These are phyloP conservation scores for Russula earlei DNA, from an alignment of 768 basidiomycete species.

Conservation along the genomic window DNA sequence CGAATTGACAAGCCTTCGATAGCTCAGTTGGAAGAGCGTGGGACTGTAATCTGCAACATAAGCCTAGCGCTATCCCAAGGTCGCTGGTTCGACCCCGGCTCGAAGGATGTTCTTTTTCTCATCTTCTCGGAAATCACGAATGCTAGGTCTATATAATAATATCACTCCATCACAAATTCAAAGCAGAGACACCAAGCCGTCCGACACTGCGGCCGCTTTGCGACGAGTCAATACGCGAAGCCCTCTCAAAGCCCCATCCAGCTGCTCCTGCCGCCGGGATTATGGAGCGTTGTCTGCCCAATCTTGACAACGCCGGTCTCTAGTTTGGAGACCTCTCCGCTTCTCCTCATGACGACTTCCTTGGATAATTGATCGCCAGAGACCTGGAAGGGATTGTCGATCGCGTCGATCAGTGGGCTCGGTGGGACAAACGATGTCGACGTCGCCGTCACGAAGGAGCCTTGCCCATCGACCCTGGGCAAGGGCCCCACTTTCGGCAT, in stretches of 20 bases:
- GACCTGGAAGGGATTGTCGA: conserved; percentile 33
- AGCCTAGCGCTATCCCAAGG: conserved; percentile 22
- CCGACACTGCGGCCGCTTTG: neutral
- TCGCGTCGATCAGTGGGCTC: conserved; percentile 67
- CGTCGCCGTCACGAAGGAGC: conserved; percentile 17
- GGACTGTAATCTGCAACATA: conserved; percentile 24
- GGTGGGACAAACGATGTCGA: conserved; percentile 29
- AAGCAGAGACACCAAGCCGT: no score
- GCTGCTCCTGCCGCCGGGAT: conserved; percentile 80
- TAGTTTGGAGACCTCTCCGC: conserved; percentile 21
- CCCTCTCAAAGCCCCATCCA: conserved; percentile 78
- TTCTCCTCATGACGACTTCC: conserved; percentile 5
- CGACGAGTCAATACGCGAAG: neutral
- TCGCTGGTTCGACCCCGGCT: conserved; percentile 29
- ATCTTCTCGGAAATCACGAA: no score
- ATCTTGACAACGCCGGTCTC: conserved; percentile 65
- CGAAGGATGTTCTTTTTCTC: conserved; percentile 22
- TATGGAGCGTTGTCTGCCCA: conserved; percentile 89
- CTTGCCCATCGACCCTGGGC: conserved; percentile 20
- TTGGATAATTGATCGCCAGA: conserved; percentile 18
- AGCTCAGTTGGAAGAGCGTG: conserved; percentile 31
- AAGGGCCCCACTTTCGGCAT: conserved; percentile 25
- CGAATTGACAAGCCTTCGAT: conserved; percentile 19
- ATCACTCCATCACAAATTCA: no score
- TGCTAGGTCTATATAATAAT: no score